Conservation (phyloP, 441 rosid species). For the Biscutella auriculata region DNA sequence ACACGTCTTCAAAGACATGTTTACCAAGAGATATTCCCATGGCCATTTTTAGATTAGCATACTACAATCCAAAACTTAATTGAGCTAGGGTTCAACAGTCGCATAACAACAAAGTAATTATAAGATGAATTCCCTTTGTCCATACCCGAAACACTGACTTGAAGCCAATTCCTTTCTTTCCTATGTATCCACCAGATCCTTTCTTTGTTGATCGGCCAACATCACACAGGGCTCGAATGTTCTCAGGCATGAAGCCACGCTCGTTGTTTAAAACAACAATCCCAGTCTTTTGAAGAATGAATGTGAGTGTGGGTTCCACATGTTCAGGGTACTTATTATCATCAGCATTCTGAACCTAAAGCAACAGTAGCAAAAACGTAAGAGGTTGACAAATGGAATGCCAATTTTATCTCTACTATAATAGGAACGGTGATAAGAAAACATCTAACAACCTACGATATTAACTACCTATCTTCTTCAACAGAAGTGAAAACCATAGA, state of each 20-base stretch:
- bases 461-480: neutral
- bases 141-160: constrained; percentile 98
- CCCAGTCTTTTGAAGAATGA: constrained; percentile 75
- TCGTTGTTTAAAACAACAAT: constrained; percentile 80
- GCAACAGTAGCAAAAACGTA: constrained; percentile 24
- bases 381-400: constrained; percentile 3
- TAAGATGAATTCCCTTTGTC: neutral
- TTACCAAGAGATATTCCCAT: neutral
- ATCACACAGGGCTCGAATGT: constrained; percentile 93
- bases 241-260: constrained; percentile 74
- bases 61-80: neutral
- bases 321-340: constrained; percentile 69
- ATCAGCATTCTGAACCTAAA: constrained; percentile 98
- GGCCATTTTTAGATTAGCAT: neutral
- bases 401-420: neutral
- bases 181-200: constrained; percentile 86
- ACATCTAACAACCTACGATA: constrained; percentile 2
- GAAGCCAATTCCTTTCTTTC: constrained; percentile 99
- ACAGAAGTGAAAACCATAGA: neutral
- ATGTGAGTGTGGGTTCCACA: constrained; percentile 75
- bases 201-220: constrained; percentile 95
- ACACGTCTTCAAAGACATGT: neutral
- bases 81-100: neutral
- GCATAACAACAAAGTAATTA: constrained; percentile 6
- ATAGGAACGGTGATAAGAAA: neutral